phyloP scores from a whole-genome alignment of 106 monocot genomes.

The Allium sativum region DNA sequence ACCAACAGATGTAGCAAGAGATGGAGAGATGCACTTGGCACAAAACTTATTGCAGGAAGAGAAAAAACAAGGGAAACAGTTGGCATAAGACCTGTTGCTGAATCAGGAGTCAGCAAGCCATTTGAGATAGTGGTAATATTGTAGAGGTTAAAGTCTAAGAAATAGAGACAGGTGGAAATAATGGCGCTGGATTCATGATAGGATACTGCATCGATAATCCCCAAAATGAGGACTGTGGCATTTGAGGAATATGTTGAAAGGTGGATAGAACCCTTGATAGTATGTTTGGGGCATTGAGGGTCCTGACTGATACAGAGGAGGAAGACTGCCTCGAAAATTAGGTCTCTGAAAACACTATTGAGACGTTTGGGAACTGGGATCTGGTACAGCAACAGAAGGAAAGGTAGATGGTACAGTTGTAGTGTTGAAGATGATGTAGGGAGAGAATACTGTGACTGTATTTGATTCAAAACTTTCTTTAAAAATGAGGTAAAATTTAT shows the following conservation, averaged over 20 bases:
- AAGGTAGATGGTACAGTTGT: constrained; percentile 37
- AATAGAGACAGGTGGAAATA: constrained; percentile 24
- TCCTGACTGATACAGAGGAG: constrained; percentile 76
- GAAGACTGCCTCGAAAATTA: constrained; percentile 39
- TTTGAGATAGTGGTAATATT: constrained; percentile 18
- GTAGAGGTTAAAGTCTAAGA: constrained; percentile 18
- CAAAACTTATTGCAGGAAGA: constrained; percentile 14
- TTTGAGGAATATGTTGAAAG: constrained; percentile 39
- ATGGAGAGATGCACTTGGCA: constrained; percentile 21
- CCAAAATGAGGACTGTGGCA: constrained; percentile 41
- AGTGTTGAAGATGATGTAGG: constrained; percentile 29
- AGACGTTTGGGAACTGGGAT: constrained; percentile 36
- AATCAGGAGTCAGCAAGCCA: constrained; percentile 5
- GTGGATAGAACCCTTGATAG: constrained; percentile 71
- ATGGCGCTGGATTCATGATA: constrained; percentile 24
- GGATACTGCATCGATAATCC: constrained; percentile 47
- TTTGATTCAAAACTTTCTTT: neutral
- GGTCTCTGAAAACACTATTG: constrained; percentile 47
- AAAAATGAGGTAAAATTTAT: neutral
- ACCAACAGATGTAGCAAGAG: constrained; percentile 5
- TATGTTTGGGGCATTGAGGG: constrained; percentile 68
- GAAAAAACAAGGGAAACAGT: constrained; percentile 13
- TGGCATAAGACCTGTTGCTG: constrained; percentile 17
- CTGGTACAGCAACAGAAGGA: constrained; percentile 32
- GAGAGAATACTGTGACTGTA: constrained; percentile 77